Evolutionary conservation across 768 basidiomycete species (phyloP).

Genomic region (Hygrocybe punicea): DNA sequence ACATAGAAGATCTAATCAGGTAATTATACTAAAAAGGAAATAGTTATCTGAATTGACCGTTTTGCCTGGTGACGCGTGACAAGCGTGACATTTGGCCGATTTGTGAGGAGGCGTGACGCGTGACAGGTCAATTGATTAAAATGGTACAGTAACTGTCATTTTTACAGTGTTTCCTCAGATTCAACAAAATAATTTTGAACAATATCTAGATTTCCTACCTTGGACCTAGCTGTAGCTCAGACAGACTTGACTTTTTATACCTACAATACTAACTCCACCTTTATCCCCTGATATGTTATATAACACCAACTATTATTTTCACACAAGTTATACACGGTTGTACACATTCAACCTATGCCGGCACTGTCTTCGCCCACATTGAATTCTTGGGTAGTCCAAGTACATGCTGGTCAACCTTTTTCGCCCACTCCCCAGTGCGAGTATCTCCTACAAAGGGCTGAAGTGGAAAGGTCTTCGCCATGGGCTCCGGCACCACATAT

Average conservation of each 20-base stretch:
- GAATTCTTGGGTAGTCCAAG: neutral
- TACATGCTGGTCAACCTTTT: neutral
- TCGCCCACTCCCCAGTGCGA: neutral
- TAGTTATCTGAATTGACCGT: neutral
- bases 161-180: too few species aligned
- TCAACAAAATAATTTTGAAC: too few species aligned
- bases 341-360: too few species aligned
- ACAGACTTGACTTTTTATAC: too few species aligned
- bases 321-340: too few species aligned
- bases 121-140: neutral
- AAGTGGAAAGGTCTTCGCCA: neutral
- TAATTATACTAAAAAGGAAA: constrained; percentile 24
- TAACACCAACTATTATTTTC: too few species aligned
- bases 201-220: too few species aligned
- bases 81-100: neutral
- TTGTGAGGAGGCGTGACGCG: neutral
- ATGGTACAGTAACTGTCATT: neutral
- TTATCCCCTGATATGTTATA: too few species aligned
- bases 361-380: neutral
- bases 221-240: too few species aligned
- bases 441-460: neutral
- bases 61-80: neutral
- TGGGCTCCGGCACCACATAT: neutral
- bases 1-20: too few species aligned
- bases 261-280: too few species aligned